Evolutionary conservation across 2,329 filamentous ascomycete species (phyloP).

Genomic region (Microcera coccophila): DNA sequence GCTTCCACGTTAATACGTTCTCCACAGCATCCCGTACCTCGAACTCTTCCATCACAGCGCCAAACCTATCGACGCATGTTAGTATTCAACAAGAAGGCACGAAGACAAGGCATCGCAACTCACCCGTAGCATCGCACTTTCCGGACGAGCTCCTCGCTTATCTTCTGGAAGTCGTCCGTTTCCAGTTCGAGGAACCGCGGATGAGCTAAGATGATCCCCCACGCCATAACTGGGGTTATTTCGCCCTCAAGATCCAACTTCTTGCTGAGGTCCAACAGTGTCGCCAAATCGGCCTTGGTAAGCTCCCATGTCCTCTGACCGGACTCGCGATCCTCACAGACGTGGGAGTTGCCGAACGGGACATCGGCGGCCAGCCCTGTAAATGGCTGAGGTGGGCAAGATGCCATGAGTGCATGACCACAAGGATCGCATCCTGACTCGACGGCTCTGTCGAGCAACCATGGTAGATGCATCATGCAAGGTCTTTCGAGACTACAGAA

Average conservation of each 20-base stretch:
- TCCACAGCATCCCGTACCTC: constrained; percentile 75
- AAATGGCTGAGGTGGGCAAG: constrained; percentile 70
- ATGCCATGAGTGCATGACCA: constrained; percentile 91
- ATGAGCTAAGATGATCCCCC: constrained; percentile 75
- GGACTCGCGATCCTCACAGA: constrained; percentile 34
- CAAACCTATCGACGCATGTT: constrained; percentile 46
- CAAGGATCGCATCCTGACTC: constrained; percentile 65
- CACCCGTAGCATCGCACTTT: constrained; percentile 94
- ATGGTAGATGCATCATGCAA: constrained; percentile 88
- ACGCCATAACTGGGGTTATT: constrained; percentile 94
- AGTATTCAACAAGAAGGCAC: not conserved
- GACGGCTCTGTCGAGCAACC: constrained; percentile 60
- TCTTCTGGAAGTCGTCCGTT: constrained; percentile 62
- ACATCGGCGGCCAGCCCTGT: constrained; percentile 46
- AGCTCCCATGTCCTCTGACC: constrained; percentile 75
- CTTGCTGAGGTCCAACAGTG: constrained; percentile 78
- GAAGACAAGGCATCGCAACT: constrained; percentile 35
- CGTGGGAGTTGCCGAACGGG: constrained; percentile 49
- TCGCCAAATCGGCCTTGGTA: constrained; percentile 70
- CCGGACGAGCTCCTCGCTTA: constrained; percentile 68
- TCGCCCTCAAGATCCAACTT: constrained; percentile 81
- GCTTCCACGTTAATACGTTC: constrained; percentile 43
- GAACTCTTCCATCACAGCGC: constrained; percentile 62
- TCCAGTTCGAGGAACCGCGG: constrained; percentile 64
- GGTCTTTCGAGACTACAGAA: constrained; percentile 77